Conservation (phyloP, 306 rosid species). For the Medicago truncatula region DNA sequence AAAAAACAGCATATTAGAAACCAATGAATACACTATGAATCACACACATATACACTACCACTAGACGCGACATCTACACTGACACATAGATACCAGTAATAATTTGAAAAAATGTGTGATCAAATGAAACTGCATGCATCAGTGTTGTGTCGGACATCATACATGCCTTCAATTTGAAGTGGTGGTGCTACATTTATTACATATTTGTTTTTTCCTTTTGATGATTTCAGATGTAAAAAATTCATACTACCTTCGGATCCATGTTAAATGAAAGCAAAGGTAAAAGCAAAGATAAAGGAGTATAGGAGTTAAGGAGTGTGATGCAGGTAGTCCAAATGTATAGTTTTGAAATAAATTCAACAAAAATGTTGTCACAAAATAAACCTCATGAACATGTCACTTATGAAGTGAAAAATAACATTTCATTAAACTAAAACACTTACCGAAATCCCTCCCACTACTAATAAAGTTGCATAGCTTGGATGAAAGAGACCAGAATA, state of each 20-base stretch:
- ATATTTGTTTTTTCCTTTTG: neutral
- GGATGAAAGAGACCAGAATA: slow-evolving; percentile 63
- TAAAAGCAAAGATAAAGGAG: too few species aligned
- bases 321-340: too few species aligned
- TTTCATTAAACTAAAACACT: slow-evolving; percentile 20
- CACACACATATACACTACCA: neutral
- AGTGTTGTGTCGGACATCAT: neutral
- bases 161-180: neutral
- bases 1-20: neutral
- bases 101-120: neutral
- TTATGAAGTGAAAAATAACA: neutral
- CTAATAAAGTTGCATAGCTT: slow-evolving; percentile 55
- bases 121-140: neutral
- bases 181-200: neutral
- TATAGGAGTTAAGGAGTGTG: too few species aligned
- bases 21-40: neutral
- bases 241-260: neutral
- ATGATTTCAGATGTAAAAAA: neutral
- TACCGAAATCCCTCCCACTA: slow-evolving; percentile 57
- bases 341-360: too few species aligned
- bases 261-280: neutral
- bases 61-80: neutral
- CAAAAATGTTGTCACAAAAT: too few species aligned
- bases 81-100: neutral
- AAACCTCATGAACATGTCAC: too few species aligned